phyloP scores from a whole-genome alignment of 306 rosid species.

The Vigna trinervia region DNA sequence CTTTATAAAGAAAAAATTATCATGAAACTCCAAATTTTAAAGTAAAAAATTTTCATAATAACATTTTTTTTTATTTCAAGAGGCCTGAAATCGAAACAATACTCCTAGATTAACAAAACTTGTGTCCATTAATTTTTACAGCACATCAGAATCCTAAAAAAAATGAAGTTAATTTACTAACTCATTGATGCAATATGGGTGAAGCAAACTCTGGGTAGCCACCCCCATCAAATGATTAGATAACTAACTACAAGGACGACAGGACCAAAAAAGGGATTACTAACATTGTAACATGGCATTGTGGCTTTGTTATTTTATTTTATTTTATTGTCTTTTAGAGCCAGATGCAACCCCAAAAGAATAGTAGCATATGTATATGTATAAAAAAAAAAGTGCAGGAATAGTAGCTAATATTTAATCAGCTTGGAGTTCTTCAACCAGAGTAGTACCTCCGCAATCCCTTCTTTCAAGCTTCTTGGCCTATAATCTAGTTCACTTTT shows the following conservation, averaged over 20 bases:
- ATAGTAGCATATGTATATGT: neutral
- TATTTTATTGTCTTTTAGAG: neutral
- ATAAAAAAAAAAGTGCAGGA: neutral
- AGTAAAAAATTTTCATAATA: too few species aligned
- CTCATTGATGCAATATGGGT: neutral
- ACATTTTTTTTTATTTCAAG: too few species aligned
- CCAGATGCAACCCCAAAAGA: neutral
- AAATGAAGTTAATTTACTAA: neutral
- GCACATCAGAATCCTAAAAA: neutral
- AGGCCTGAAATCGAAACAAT: too few species aligned
- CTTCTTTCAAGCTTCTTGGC: conserved; percentile 83
- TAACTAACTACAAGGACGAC: too few species aligned
- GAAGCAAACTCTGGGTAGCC: too few species aligned
- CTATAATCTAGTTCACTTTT: conserved; percentile 52
- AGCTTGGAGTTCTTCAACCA: conserved; percentile 78
- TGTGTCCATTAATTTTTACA: too few species aligned
- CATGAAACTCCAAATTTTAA: too few species aligned
- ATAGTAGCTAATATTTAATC: conserved; percentile 52
- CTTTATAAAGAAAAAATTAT: too few species aligned
- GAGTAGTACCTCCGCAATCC: conserved; percentile 72
- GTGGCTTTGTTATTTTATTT: neutral
- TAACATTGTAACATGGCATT: neutral
- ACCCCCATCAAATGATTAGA: too few species aligned
- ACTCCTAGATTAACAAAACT: too few species aligned
- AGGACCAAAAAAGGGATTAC: neutral